Conservation (phyloP, 192 early-diverging fungal genomes). For the Phycomyces nitens region DNA sequence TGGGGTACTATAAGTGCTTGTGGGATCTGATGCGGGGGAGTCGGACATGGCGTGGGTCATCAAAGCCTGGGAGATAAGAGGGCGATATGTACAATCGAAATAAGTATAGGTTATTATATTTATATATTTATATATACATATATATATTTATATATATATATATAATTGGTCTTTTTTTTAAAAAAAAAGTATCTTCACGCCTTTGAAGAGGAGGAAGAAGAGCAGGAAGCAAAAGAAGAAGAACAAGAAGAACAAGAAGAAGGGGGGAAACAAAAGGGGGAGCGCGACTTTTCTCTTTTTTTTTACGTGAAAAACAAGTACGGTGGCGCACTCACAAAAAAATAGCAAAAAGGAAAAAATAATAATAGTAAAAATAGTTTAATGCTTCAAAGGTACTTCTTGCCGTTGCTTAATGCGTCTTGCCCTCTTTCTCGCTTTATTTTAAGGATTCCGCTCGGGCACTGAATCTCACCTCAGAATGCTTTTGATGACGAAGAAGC, state of each 20-base stretch:
- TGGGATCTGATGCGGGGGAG: not conserved
- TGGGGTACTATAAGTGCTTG: not conserved
- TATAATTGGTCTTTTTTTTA: too few species aligned
- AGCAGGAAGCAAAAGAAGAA: too few species aligned
- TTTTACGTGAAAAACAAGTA: too few species aligned
- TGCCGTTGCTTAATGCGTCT: not conserved
- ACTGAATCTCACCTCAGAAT: conserved; percentile 1
- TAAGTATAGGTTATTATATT: not conserved
- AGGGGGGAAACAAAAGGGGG: too few species aligned
- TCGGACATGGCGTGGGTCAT: conserved; percentile 2
- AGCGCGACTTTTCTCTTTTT: too few species aligned
- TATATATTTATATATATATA: not conserved
- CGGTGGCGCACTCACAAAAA: not conserved
- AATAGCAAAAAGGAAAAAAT: not conserved
- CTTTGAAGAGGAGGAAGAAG: too few species aligned
- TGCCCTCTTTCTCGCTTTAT: not conserved
- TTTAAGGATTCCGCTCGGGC: conserved; percentile 3
- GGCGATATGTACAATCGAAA: not conserved
- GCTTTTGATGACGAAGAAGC: conserved; percentile 1
- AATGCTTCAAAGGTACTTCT: not conserved
- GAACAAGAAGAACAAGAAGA: too few species aligned
- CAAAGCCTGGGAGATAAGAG: not conserved
- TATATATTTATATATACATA: not conserved
- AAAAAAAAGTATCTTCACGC: too few species aligned
- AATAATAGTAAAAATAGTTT: not conserved